Base-by-base conservation (phyloP, 2,329 filamentous ascomycete genomes). In the Fusarium sororula region DNA sequence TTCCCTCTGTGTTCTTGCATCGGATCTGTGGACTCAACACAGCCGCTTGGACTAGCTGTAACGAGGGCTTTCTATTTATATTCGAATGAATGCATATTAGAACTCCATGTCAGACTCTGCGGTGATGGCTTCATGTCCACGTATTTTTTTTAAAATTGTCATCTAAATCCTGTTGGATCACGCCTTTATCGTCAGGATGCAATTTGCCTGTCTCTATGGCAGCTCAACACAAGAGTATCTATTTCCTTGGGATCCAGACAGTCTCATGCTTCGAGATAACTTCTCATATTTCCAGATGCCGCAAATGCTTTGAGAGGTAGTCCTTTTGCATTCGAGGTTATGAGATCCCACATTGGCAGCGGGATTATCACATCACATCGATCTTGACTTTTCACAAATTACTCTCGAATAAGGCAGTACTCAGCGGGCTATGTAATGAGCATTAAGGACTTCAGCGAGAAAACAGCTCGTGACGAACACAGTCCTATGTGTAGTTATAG, bases 71-170 rank as follows among this genome's bases (percentile, higher is more conserved):
- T 54, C 14, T 38, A 7, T 20, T 38, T 11, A 7, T 2, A 12
- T 11, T 22, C 18, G 1, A 38, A 28, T 54, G 24, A 28, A 7
- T 22, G 5, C 0, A 54, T n/a, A 18, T 26, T 6, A 15, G 14
- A 4, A 18, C 18, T 13, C 14, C 0, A 28, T 26, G 5, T 17
- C 9, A 22, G 18, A 54, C 4, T 14, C 5, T 5, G 5, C 5
- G 9, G 7, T 18, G 14, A 18, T 17, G 10, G 3, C 7, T 14
- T 38, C 24, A 18, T 28, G 24, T 28, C 10, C 14, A 35, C 0
- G 14, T 15, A 4, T 18, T 26, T 13, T n/a, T 3, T 26, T 26
- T 26, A 5, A 24, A 5, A 26, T 39, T 38, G 10, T 17, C 20
- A 18, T 28, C 13, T 10, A 12, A 20, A 17, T 22, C 18, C 13